Conservation (phyloP, 164 flowering plant species). For the Chimonanthus salicifolius region DNA sequence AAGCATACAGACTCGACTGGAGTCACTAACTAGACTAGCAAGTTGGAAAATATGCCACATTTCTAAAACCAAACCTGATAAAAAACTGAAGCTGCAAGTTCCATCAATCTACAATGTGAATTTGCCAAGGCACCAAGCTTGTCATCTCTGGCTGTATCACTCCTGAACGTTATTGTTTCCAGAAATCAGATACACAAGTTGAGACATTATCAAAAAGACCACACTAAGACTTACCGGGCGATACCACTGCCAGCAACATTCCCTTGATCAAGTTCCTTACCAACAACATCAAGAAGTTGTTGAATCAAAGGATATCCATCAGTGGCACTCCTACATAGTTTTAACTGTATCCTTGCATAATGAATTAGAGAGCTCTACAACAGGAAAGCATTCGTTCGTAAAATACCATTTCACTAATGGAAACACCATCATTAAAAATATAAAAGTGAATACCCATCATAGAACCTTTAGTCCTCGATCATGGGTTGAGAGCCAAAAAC, state of each 20-base stretch:
- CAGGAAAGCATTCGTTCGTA: slow-evolving; percentile 2
- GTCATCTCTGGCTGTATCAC: slow-evolving; percentile 59
- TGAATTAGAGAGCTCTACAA: slow-evolving; percentile 61
- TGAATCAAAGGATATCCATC: slow-evolving; percentile 55
- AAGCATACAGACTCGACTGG: too few relatives aligned
- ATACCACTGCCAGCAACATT: slow-evolving; percentile 22
- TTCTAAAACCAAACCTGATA: slow-evolving; percentile 42
- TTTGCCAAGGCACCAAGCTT: slow-evolving; percentile 46
- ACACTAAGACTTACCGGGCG: slow-evolving; percentile 38
- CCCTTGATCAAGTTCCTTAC: slow-evolving; percentile 77
- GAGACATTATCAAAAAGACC: background rate
- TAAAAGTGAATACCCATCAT: background rate
- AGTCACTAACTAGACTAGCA: background rate
- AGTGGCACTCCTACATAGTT: slow-evolving; percentile 43
- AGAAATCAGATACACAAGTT: slow-evolving; percentile 10
- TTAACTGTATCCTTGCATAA: slow-evolving; percentile 77
- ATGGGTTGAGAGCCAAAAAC: slow-evolving; percentile 65
- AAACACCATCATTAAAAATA: background rate
- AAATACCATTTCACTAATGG: background rate
- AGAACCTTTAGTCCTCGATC: slow-evolving; percentile 73
- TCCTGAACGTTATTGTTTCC: slow-evolving; percentile 34
- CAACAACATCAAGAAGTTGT: slow-evolving; percentile 65
- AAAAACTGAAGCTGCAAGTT: slow-evolving; percentile 80
- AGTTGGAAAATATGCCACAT: background rate
- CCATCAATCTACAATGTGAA: slow-evolving; percentile 54